A percentile compares a stretch with the other conserved stretches of the same genome.
Conservation (phyloP, 1,139 yeast species). For the Taphrina confusa region DNA sequence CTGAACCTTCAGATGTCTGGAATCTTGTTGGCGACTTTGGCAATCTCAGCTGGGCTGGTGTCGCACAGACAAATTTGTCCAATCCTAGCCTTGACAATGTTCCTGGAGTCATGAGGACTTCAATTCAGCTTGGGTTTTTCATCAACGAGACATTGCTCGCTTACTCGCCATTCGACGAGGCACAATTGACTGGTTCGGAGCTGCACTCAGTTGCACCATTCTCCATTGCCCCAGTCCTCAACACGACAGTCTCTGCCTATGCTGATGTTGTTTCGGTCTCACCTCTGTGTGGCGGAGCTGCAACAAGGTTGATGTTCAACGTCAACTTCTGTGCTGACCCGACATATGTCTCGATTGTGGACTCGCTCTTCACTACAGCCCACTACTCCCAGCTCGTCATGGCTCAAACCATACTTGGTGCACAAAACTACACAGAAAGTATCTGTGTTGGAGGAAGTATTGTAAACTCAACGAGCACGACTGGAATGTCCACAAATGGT, state of each 20-base stretch:
- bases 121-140: conserved; percentile 2
- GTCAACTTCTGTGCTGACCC: conserved; percentile 4
- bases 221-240: background rate
- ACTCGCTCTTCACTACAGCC: conserved; percentile 1
- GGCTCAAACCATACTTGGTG: conserved; percentile 1
- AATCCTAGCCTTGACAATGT: background rate
- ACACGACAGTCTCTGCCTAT: conserved; percentile 9
- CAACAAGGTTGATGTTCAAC: background rate
- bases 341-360: background rate
- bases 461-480: background rate
- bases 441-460: background rate
- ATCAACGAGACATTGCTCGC: conserved; percentile 4
- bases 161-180: background rate
- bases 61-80: conserved; percentile 3
- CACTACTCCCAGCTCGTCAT: background rate
- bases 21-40: conserved; percentile 1
- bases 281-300: conserved; percentile 3
- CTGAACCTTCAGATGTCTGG: conserved; percentile 2
- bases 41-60: background rate
- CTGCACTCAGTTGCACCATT: conserved; percentile 11
- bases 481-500: background rate
- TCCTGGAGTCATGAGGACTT: background rate
- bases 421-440: conserved; percentile 6
- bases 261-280: background rate
- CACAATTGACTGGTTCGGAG: background rate